phyloP scores from a whole-genome alignment of 768 basidiomycete species.

The Leccinum uliginosum region DNA sequence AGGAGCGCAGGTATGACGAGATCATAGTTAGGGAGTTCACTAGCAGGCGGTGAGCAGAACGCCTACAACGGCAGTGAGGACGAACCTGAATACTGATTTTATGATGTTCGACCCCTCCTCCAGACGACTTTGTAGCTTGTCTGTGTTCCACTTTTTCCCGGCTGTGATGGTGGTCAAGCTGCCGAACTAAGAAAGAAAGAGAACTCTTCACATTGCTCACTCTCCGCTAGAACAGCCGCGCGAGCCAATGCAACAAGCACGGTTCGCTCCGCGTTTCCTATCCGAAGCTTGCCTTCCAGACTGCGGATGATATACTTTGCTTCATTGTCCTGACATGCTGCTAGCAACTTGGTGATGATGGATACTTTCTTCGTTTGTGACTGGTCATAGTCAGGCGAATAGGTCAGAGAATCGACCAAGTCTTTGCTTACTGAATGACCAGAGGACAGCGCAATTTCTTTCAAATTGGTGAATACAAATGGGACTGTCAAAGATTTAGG shows the following conservation, averaged over 20 bases:
- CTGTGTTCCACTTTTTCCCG: conserved; percentile 68
- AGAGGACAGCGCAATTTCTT: conserved; percentile 81
- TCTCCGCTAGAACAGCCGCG: conserved; percentile 80
- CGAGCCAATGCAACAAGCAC: conserved; percentile 94
- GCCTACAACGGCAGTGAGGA: neutral
- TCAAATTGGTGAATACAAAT: conserved; percentile 84
- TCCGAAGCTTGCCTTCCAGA: conserved; percentile 93
- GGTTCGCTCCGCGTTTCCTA: conserved; percentile 94
- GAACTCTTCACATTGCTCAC: conserved; percentile 49
- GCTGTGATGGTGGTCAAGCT: conserved; percentile 36
- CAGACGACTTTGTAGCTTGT: conserved; percentile 65
- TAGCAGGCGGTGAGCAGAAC: conserved; percentile 28
- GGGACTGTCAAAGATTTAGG: conserved; percentile 87
- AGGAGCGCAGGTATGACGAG: conserved; percentile 87
- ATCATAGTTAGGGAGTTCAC: conserved; percentile 92
- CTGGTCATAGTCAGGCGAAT: conserved; percentile 34
- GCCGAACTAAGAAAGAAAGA: neutral
- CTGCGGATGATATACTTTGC: conserved; percentile 97
- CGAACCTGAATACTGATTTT: conserved; percentile 90
- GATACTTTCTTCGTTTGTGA: conserved; percentile 95
- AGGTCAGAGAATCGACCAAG: neutral
- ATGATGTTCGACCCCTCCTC: conserved; percentile 75
- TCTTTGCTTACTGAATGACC: conserved; percentile 67
- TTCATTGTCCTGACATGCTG: conserved; percentile 86
- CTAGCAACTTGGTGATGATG: conserved; percentile 90